Percentiles rank a stretch among this genome's conserved stretches.
phyloP scores from a whole-genome alignment of 1,284 basidiomycete species.

The Schizophyllum commune region DNA sequence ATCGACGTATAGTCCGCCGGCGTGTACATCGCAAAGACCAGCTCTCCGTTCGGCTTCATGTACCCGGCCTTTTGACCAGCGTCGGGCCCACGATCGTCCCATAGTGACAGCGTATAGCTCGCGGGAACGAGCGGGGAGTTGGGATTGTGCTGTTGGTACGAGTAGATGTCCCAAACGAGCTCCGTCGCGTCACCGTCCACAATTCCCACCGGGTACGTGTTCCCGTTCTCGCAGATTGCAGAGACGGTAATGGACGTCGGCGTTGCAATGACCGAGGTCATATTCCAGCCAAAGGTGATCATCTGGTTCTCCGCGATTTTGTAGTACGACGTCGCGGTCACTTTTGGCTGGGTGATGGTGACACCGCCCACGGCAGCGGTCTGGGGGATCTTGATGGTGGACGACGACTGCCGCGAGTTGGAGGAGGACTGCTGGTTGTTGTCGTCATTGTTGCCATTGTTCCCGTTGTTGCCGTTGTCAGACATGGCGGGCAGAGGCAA shows the following conservation, averaged over 20 bases:
- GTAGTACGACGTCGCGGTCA: constrained; percentile 77
- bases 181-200: constrained; percentile 64
- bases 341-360: constrained; percentile 72
- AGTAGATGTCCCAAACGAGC: constrained; percentile 78
- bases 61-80: constrained; percentile 55
- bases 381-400: constrained; percentile 34
- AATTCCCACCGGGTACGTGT: constrained; percentile 80
- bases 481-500: not conserved
- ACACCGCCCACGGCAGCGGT: constrained; percentile 60
- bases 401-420: constrained; percentile 13
- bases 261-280: constrained; percentile 60
- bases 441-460: constrained; percentile 4
- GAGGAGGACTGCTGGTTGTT: constrained; percentile 12
- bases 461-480: constrained; percentile 4
- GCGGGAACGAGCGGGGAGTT: constrained; percentile 64
- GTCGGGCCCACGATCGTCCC: constrained; percentile 68
- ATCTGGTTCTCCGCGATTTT: constrained; percentile 74
- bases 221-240: constrained; percentile 78
- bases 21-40: constrained; percentile 82
- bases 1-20: constrained; percentile 73
- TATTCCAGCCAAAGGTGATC: constrained; percentile 92
- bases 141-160: constrained; percentile 63
- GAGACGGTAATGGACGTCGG: constrained; percentile 74
- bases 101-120: constrained; percentile 73
- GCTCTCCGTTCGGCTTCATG: constrained; percentile 60